Evolutionary conservation across 2,329 filamentous ascomycete genomes (phyloP), one percentile per base, ranked within the genome.

Genomic region (Fusarium longipes): DNA sequence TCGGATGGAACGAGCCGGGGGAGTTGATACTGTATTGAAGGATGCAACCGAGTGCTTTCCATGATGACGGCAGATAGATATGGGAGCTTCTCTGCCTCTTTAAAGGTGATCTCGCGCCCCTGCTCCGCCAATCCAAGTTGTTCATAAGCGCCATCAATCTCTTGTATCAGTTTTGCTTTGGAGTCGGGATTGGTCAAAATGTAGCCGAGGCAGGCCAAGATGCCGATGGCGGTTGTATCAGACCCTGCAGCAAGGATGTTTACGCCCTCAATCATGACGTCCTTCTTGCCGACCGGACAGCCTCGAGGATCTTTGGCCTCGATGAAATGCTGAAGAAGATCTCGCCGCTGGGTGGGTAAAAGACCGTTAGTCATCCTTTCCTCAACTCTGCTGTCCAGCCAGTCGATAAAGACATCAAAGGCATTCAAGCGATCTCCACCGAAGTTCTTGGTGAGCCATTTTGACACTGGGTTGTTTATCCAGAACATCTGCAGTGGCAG

Each of bases 11-110:
- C 30, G 6, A 48, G 5, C 7, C 63, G 63, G 8, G 63, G 63
- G 12, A 66, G 63, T 9, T 66, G 63, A 9, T 66, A 66, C 10
- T 63, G 63, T 6, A 63, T 63, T 3, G 59, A 66, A 3, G 59
- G 59, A 20, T 55, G 56, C 0, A 66, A 20, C 3, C 59, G 47
- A 2, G 48, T 58, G 14, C 63, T 66, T 22, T 66, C 63, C 8
- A 18, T 25, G 4, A 63, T 18, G 15, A 66, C 50, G 6, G 59
- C 50, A 17, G 50, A 58, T 15, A 66, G 42, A 24, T 60, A 63
- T 2, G 54, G 50, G 8, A 66, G 27, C 7, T 50, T 56, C 14
- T 50, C 63, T 3, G 59, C 54, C 24, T 66, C 50, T 22, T 60
- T 66, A 38, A 56, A 63, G 4, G 47, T 49, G 12, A 66, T 56